Evolutionary conservation across 768 basidiomycete genomes (phyloP).

Genomic region (Suillus alpinus): DNA sequence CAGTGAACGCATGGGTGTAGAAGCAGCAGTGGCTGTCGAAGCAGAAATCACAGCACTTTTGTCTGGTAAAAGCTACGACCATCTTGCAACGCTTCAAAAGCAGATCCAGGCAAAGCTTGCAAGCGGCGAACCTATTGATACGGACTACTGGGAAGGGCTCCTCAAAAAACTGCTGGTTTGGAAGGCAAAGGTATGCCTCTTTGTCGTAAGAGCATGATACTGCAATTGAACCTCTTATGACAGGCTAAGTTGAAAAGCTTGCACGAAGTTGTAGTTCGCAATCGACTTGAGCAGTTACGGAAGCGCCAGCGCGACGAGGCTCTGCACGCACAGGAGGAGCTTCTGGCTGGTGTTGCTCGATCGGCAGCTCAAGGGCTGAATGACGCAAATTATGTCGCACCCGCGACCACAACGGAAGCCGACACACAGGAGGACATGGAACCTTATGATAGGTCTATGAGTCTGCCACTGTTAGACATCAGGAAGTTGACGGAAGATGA

Average conservation of each 20-base stretch:
- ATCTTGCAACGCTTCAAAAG: constrained; percentile 78
- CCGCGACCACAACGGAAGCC: constrained; percentile 34
- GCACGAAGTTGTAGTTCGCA: constrained; percentile 95
- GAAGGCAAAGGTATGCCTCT: constrained; percentile 80
- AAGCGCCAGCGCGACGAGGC: constrained; percentile 97
- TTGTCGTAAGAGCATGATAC: not conserved
- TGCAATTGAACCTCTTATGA: constrained; percentile 7
- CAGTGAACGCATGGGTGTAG: constrained; percentile 60
- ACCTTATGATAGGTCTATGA: constrained; percentile 83
- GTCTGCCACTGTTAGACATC: constrained; percentile 72
- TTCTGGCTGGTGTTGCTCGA: constrained; percentile 73
- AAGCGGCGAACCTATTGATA: constrained; percentile 93
- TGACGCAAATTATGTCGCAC: constrained; percentile 34
- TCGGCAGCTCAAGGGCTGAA: constrained; percentile 48
- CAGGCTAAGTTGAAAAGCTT: constrained; percentile 89
- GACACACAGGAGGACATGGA: constrained; percentile 61
- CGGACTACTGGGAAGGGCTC: constrained; percentile 95
- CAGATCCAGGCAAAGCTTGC: constrained; percentile 85
- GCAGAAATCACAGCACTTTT: constrained; percentile 78
- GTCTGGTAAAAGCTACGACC: constrained; percentile 81
- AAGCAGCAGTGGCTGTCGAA: constrained; percentile 79
- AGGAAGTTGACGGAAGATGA: constrained; percentile 73
- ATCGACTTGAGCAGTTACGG: constrained; percentile 92
- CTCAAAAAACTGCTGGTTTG: constrained; percentile 91
- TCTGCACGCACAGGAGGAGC: constrained; percentile 87